These are phyloP conservation scores for Dothistroma pini DNA, from an alignment of 2,329 filamentous ascomycete genomes.

Conservation along the genomic window DNA sequence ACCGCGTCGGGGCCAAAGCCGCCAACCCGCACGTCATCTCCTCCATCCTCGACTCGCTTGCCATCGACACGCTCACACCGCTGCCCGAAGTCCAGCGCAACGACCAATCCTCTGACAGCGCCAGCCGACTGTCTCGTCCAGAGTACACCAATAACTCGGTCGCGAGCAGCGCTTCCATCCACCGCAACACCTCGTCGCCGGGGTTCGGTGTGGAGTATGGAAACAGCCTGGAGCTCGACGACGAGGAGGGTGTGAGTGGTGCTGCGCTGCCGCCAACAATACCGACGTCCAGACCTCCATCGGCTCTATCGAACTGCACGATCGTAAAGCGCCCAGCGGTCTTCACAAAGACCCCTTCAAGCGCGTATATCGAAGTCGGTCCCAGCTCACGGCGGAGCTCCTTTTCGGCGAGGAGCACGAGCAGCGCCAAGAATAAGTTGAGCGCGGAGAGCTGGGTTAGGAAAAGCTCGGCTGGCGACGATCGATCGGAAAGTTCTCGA, in stretches of 20 bases:
- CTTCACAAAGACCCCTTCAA: slow-evolving; percentile 5
- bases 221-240: slow-evolving; percentile 36
- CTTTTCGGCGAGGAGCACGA: slow-evolving; percentile 9
- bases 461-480: slow-evolving; percentile 20
- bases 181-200: slow-evolving; percentile 16
- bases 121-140: slow-evolving; percentile 21
- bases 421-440: slow-evolving; percentile 37
- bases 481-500: slow-evolving; percentile 22
- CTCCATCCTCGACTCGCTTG: slow-evolving; percentile 58
- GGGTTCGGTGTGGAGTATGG: slow-evolving; percentile 71
- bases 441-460: slow-evolving; percentile 35
- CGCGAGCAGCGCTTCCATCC: slow-evolving; percentile 23
- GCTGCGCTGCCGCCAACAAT: slow-evolving; percentile 29
- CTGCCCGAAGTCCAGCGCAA: slow-evolving; percentile 19
- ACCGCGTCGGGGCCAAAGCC: slow-evolving; percentile 38
- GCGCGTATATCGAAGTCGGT: slow-evolving; percentile 16
- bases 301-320: slow-evolving; percentile 68
- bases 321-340: slow-evolving; percentile 42
- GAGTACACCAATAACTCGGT: slow-evolving; percentile 24
- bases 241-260: slow-evolving; percentile 24
- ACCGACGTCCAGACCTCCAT: slow-evolving; percentile 76
- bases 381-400: slow-evolving; percentile 20
- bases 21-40: slow-evolving; percentile 67
- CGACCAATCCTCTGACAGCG: slow-evolving; percentile 22
- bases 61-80: slow-evolving; percentile 36